Percentiles rank a stretch among this genome's conserved stretches.
Evolutionary conservation across 352 stramenopile genomes (phyloP).

Genomic region (Pythium oligandrum): DNA sequence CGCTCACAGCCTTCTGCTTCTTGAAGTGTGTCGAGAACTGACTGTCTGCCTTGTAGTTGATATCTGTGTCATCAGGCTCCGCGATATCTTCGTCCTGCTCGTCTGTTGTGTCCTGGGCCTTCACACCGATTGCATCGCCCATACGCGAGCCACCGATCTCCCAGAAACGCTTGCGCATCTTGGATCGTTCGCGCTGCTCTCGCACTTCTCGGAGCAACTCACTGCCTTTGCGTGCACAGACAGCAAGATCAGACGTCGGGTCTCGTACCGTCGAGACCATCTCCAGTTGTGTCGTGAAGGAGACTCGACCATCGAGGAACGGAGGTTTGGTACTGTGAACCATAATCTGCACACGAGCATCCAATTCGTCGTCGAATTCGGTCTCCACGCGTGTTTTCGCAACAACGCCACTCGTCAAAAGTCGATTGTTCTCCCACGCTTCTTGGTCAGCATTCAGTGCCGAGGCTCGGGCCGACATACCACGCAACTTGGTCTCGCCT

Average conservation of each 20-base stretch:
- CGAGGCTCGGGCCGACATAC: slow-evolving; percentile 89
- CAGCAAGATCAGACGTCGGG: slow-evolving; percentile 94
- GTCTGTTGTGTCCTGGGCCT: slow-evolving; percentile 48
- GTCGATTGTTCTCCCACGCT: slow-evolving; percentile 97
- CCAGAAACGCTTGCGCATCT: slow-evolving; percentile 99
- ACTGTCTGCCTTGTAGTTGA: slow-evolving; percentile 94
- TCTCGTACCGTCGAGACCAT: slow-evolving; percentile 96
- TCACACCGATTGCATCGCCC: slow-evolving; percentile 94
- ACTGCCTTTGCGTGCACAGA: slow-evolving; percentile 92
- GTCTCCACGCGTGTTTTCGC: slow-evolving; percentile 62
- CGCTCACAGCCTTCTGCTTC: slow-evolving; percentile 85
- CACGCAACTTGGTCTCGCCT: slow-evolving; percentile 86
- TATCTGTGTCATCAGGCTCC: slow-evolving; percentile 33
- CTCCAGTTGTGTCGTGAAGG: slow-evolving; percentile 94
- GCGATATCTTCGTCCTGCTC: slow-evolving; percentile 51
- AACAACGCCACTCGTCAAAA: slow-evolving; percentile 94
- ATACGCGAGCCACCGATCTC: slow-evolving; percentile 97
- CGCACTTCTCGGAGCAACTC: slow-evolving; percentile 74
- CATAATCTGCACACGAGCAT: slow-evolving; percentile 94
- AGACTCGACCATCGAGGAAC: slow-evolving; percentile 93
- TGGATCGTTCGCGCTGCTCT: slow-evolving; percentile 76
- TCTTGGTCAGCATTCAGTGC: slow-evolving; percentile 96
- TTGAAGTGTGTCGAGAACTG: slow-evolving; percentile 95
- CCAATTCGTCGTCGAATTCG: slow-evolving; percentile 93
- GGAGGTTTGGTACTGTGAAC: slow-evolving; percentile 98